Evolutionary conservation across 352 stramenopile species (phyloP).

Genomic region (Pelagophyceae sp.): DNA sequence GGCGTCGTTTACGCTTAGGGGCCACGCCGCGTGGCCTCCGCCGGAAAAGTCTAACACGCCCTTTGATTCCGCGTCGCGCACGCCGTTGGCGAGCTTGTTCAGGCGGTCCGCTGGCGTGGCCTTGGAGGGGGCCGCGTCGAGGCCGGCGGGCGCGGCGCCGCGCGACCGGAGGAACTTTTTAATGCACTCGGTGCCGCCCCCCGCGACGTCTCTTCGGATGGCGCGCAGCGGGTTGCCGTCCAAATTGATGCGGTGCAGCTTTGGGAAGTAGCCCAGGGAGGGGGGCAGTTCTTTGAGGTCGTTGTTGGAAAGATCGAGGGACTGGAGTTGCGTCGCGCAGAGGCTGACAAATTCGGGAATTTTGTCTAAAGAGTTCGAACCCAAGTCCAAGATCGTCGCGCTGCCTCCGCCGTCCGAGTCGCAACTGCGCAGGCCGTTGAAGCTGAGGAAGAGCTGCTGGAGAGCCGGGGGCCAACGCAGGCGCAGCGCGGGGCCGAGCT

Average conservation of each 20-base stretch:
- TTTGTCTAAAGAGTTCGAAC: too few species aligned
- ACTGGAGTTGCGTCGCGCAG: too few species aligned
- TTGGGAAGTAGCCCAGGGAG: conserved; percentile 16
- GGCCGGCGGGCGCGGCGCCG: not conserved
- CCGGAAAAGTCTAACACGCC: not conserved
- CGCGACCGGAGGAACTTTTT: conserved; percentile 22
- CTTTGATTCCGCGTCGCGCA: not conserved
- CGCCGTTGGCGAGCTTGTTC: not conserved
- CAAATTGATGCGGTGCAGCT: conserved; percentile 12
- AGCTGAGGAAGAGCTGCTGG: conserved; percentile 59
- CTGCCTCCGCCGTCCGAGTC: not conserved
- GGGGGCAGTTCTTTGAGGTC: conserved; percentile 20
- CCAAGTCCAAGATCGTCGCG: not conserved
- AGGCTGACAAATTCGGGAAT: too few species aligned
- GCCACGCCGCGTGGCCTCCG: not conserved
- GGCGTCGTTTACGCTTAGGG: not conserved
- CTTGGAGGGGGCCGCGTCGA: too few species aligned
- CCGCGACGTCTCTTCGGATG: not conserved
- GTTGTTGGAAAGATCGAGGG: conserved; percentile 24
- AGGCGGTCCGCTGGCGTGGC: too few species aligned
- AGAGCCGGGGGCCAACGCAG: not conserved
- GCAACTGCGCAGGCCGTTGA: conserved; percentile 55
- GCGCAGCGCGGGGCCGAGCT: not conserved
- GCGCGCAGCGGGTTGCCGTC: conserved; percentile 27
- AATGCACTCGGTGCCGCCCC: not conserved